These are phyloP conservation scores for Solanum aculeatissimum DNA, from an alignment of 305 asterid genomes.

Conservation along the genomic window DNA sequence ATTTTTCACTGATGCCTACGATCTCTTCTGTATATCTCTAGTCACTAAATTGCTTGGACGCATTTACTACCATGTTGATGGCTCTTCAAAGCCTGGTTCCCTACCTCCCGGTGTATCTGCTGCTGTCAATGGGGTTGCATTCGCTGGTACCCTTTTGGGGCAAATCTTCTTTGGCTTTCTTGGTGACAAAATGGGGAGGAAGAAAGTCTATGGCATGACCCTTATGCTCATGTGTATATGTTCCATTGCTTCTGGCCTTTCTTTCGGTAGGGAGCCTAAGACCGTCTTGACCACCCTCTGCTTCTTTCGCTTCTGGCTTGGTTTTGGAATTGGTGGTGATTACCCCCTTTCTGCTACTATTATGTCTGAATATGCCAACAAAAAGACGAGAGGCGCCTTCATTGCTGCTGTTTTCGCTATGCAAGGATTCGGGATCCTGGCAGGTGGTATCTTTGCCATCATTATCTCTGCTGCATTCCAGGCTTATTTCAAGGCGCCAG, in stretches of 20 bases:
- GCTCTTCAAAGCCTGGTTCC: slow-evolving; percentile 28
- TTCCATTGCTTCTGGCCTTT: slow-evolving; percentile 1
- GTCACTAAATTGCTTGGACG: slow-evolving; percentile 46
- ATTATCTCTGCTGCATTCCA: slow-evolving; percentile 15
- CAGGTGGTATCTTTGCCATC: slow-evolving; percentile 30
- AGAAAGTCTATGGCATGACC: slow-evolving; percentile 1
- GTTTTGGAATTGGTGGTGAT: too few relatives aligned
- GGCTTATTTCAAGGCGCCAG: slow-evolving; percentile 12
- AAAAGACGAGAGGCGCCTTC: not conserved
- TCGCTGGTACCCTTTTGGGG: slow-evolving; percentile 34
- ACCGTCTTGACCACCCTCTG: not conserved
- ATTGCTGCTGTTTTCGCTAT: slow-evolving; percentile 3
- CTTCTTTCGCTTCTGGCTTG: not conserved
- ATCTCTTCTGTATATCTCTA: slow-evolving; percentile 40
- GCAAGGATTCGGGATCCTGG: slow-evolving; percentile 2
- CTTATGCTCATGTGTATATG: slow-evolving; percentile 4
- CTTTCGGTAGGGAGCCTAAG: not conserved
- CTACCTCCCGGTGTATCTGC: slow-evolving; percentile 38
- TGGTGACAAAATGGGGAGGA: slow-evolving; percentile 1
- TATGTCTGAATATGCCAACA: not conserved
- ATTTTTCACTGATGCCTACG: slow-evolving; percentile 41
- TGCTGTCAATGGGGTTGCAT: slow-evolving; percentile 41
- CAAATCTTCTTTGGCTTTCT: slow-evolving; percentile 5
- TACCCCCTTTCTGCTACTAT: not conserved
- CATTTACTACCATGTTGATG: slow-evolving; percentile 33